Base-by-base conservation (phyloP, 176 grass and related monocot species). In the Carex parvula region DNA sequence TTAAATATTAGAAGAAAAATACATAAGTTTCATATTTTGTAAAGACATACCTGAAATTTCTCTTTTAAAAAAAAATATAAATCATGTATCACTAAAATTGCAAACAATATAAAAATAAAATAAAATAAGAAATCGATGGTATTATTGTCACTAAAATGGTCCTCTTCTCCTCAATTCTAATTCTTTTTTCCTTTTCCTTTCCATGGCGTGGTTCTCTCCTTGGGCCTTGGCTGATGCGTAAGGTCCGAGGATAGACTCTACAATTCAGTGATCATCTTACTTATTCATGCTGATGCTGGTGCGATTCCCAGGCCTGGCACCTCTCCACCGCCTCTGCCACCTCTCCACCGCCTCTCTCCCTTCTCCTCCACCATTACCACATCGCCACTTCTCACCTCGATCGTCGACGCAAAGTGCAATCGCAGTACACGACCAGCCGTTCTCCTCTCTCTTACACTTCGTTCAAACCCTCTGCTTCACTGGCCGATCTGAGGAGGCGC, bases 401-500 rank as follows among this genome's bases (percentile, higher is more conserved):
- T 73, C 70, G n/a, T 24, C 42, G 41, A 12, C 11, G 50, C 76
- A 11, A 80, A 60, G 1, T 60, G 15, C 60, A 17, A 22, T 64
- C 79, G 22, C 55, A 30, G 17, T 9, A 18, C 16, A n/a, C 79
- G 15, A 64, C 60, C 41, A 64, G 12, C 63, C 33, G 1, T 13
- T 52, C 22, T 54, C 41, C 42, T 83, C 60, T 52, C 37, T 83
- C 0, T 50, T 83, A 53, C 16, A 83, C 16, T 18, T 83, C 6
- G 10, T 83, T 50, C 80, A 52, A 26, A 67, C 80, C 44, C 94
- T 97, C 61, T 94, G 94, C 86, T 61, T 82, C 13, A 81, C 83
- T 14, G 90, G 87, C 54, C 94, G 90, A 48, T 87, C 92, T 57
- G 67, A 87, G 50, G 92, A 97, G 84, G 94, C 90, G 52, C 94